Base-by-base conservation (phyloP, 139 green algal genomes). In the Astrephomene gubernaculifera region DNA sequence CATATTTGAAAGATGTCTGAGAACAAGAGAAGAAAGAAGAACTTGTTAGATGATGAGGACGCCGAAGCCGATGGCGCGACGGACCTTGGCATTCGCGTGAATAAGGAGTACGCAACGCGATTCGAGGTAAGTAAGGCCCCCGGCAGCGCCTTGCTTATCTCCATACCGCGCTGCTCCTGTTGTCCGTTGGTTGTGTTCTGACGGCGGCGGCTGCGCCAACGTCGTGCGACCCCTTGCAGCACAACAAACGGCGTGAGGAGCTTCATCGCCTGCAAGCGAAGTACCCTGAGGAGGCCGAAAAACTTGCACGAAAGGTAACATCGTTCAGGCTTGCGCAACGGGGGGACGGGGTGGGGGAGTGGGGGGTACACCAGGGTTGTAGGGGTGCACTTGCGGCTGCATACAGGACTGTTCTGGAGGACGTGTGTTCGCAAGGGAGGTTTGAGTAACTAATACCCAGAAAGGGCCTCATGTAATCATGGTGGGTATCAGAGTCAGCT, bases 221-320 rank as follows among this genome's bases (percentile, higher is more conserved):
- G n/a, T n/a, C 6, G 21, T 73, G 25, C 27, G 29, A 29, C 8
- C 53, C 2, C 33, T 19, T 45, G 86, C 91, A 97, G 94, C 91
- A 98, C 88, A 98, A 98, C 87, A 95, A 96, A 86, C 88, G 90
- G 71, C 91, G 95, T 1, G 92, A 95, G 79, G 94, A 97, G 89
- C 88, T 96, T n/a, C 95, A 97, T 38, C 73, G 94, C 0, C 86
- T 98, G 29, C 89, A 96, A 86, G 92, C 92, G 38, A 97, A 96
- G 89, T 92, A 97, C 78, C 93, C 94, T 8, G 88, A 96, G 75
- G 63, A 93, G 44, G 94, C 92, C 12, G 90, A 88, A n/a, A 89
- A 85, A 65, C 57, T 95, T 4, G 88, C 78, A 4, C 78, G 78
- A 4, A 84, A 84, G 78, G 78, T 84, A 39, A 54, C 65, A 4